Conservation (phyloP, 495 filamentous ascomycete species). For the Lasiosphaeria ovina region DNA sequence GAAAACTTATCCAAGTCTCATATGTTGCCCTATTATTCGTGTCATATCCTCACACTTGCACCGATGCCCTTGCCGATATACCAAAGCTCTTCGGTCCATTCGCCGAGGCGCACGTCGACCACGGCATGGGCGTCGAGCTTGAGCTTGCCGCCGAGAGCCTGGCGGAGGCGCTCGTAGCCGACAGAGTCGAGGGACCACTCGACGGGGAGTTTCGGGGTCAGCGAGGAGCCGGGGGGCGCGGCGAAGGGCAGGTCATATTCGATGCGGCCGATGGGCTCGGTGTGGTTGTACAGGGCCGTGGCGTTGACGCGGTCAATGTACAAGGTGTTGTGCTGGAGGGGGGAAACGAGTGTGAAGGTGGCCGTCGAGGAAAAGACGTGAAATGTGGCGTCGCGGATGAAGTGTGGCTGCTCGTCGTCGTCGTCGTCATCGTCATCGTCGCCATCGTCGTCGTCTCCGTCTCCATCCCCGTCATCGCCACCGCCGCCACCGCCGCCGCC, state of each 20-base stretch:
- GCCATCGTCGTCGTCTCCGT: conserved; percentile 23
- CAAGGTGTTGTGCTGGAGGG: conserved; percentile 66
- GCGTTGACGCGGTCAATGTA: conserved; percentile 77
- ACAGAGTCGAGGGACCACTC: conserved; percentile 71
- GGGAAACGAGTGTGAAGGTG: conserved; percentile 78
- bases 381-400: conserved; percentile 83
- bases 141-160: conserved; percentile 79
- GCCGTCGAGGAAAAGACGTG: conserved; percentile 85
- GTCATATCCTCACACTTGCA: conserved; percentile 63
- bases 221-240: conserved; percentile 68
- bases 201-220: conserved; percentile 76
- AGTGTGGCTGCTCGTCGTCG: conserved; percentile 53
- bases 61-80: conserved; percentile 73
- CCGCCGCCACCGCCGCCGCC: conserved; percentile 4
- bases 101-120: conserved; percentile 66
- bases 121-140: conserved; percentile 75
- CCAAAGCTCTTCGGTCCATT: conserved; percentile 67
- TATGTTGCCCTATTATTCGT: neutral
- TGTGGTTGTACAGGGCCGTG: conserved; percentile 78
- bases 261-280: conserved; percentile 73
- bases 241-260: conserved; percentile 69
- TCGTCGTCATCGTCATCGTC: conserved; percentile 24
- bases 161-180: conserved; percentile 75
- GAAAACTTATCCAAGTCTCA: neutral
- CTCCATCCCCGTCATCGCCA: conserved; percentile 12